Base-by-base conservation (phyloP, 2,329 filamentous ascomycete species). In the Fusarium praegraminearum region DNA sequence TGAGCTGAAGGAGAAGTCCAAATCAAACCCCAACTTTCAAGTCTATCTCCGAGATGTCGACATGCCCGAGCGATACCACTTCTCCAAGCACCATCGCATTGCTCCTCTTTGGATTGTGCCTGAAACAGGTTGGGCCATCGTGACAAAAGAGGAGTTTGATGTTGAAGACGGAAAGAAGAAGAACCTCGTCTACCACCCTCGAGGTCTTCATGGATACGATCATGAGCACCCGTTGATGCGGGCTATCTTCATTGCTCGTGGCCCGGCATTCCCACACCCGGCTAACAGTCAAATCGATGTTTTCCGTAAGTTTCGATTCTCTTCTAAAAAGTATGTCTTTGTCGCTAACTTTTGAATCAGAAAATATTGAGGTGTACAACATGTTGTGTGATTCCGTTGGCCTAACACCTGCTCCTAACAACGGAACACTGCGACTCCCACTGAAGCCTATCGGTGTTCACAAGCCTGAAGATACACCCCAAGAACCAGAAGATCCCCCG, bases 341-440 rank as follows among this genome's bases (percentile, higher is more conserved):
- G 35, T 63, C 20, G 46, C 68, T 80, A 77, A 80, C 76, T 68
- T 13, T 8, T 73, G 93, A 92, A 97, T 28, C 73, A 95, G 92
- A 98, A 87, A 98, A 98, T 70, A 94, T 89, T 62, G 92, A 98
- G 75, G 92, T 98, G 11, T 98, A 98, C 81, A 97, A 97, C 75
- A 93, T 98, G 67, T 81, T 98, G 45, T 98, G 95, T 78, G 94
- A 98, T 80, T 94, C 93, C 1, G 81, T 98, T 28, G 90, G 91
- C 15, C 82, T 98, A 60, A 78, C 77, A 5, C 92, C 94, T 0
- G 85, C 85, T 56, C 88, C 92, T 1, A 98, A 97, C 78, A 98
- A 98, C 76, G 95, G 95, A 51, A 97, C 94, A 0, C 81, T 98
- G 8, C 85, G 90, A 13, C 84, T 95, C 15, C 92, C 92, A 0